Evolutionary conservation across 2,329 filamentous ascomycete species (phyloP).

Genomic region (Fusarium proliferatum): DNA sequence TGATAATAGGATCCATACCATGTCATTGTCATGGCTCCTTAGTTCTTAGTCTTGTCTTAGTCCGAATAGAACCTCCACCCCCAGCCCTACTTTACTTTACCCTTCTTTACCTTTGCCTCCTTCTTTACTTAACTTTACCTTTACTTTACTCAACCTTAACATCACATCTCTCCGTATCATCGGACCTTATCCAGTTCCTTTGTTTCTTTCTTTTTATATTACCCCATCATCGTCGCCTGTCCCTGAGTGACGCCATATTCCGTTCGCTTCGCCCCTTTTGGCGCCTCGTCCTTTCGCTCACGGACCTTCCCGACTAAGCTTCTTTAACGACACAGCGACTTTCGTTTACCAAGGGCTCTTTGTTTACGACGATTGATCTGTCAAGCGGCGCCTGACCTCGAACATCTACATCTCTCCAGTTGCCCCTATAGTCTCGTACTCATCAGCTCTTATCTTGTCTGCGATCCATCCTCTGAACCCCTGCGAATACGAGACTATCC

Average conservation of each 20-base stretch:
- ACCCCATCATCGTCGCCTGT: conserved; percentile 34
- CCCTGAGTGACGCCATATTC: conserved; percentile 32
- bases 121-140: neutral
- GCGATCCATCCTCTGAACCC: conserved; percentile 4
- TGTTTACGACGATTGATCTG: conserved; percentile 10
- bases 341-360: conserved; percentile 30
- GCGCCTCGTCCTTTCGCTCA: conserved; percentile 30
- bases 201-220: conserved; percentile 16
- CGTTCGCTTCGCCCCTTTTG: conserved; percentile 33
- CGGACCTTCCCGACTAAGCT: conserved; percentile 11
- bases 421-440: conserved; percentile 6
- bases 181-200: conserved; percentile 32
- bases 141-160: neutral
- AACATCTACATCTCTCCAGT: neutral
- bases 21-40: conserved; percentile 39
- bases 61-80: conserved; percentile 32
- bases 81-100: conserved; percentile 40
- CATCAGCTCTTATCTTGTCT: conserved; percentile 12
- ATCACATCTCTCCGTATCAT: conserved; percentile 19
- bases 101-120: conserved; percentile 6
- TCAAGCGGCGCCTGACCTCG: conserved; percentile 19
- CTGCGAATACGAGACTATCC: conserved; percentile 33
- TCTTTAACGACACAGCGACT: conserved; percentile 23
- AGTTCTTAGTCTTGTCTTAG: conserved; percentile 3
- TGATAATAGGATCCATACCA: conserved; percentile 35